Base-by-base conservation (phyloP, 495 filamentous ascomycete genomes). In the Aspergillus avenaceus region DNA sequence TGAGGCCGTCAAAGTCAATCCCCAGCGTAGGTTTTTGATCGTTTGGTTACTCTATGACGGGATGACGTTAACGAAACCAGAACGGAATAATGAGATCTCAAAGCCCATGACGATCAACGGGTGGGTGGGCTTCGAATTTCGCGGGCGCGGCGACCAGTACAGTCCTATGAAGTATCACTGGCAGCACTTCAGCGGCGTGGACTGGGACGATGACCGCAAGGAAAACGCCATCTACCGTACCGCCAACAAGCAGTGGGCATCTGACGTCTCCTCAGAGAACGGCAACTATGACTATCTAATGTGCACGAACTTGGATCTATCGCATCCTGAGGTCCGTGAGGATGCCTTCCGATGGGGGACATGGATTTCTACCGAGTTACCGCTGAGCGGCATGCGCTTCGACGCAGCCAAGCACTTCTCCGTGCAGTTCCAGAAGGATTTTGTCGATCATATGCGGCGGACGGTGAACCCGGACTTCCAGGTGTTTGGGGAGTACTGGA, bases 381-480 rank as follows among this genome's bases (percentile, higher is more conserved):
- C 78, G 0, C 64, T 90, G 14, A 72, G 74, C 52, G 87, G 86
- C 5, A 83, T 91, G 54, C 74, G 86, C 21, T 75, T 91, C n/a
- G 86, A 91, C 61, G 86, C 85, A 12, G 80, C 83, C 16, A 84
- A 87, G 61, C 87, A 91, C 66, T 86, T 83, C 61, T 84, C 79
- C 9, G 73, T 79, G 40, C 70, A 70, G 0, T 90, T 89, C 57
- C 77, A 85, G 16, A 71, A 70, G 24, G 70, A 79, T 2, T 85
- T 88, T 51, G 74, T 87, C 24, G 59, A 66, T 1, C 63, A 75
- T 43, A 55, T 89, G 25, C 71, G 82, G 22, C 52, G 69, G 12
- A 56, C 64, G 0, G 65, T 75, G 29, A 77, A 77, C 8, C 53
- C 65, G 0, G 69, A 81, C 7, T 82, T 79, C 64, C 86, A 87